Base-by-base conservation (phyloP, 192 early-diverging fungal species). In the Coemansia sp. region DNA sequence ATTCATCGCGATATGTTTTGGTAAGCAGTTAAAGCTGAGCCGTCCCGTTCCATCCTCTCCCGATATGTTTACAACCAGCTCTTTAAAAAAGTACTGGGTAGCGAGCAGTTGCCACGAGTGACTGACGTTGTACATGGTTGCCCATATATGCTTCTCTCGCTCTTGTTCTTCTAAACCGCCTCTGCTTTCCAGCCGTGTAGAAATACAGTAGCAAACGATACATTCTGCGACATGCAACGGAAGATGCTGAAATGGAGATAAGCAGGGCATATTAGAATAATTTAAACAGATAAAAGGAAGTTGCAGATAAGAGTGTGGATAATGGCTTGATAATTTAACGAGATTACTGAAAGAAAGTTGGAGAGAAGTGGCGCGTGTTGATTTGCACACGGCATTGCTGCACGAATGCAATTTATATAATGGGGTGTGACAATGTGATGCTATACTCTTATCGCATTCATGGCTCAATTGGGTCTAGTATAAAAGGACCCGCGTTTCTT, bases 181-280 rank as follows among this genome's bases (percentile, higher is more conserved):
- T 6, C 15, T 13, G 22, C 9, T 9, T 52, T 11, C 19, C 3
- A 25, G 2, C 23, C 49, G 1, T 36, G 32, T n/a, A 25, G 45
- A 46, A 22, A 19, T 60, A 10, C 49, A 46, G n/a, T 57, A 61
- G 11, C 14, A 36, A 22, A 55, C 32, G 23, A 69, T 46, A 10
- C 33, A 19, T 38, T 68, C 73, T 1, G 58, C 20, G 15, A 64
- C 17, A 20, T 61, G 59, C 25, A 41, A 43, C 14, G 72, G 57
- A 11, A 74, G 62, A 9, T 3, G 5, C 25, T 50, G 62, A 2
- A 54, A 53, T 5, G 38, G 9, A 19, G 53, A 54, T 20, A 32
- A 22, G 3, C n/a, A n/a, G 13, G 33, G 36, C 50, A 63, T 63
- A 32, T 36, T 20, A 19, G 2, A 38, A 19, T 9, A 15, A 15